Evolutionary conservation across 2,329 filamentous ascomycete genomes (phyloP).

Genomic region (Xylariaceae sp.): DNA sequence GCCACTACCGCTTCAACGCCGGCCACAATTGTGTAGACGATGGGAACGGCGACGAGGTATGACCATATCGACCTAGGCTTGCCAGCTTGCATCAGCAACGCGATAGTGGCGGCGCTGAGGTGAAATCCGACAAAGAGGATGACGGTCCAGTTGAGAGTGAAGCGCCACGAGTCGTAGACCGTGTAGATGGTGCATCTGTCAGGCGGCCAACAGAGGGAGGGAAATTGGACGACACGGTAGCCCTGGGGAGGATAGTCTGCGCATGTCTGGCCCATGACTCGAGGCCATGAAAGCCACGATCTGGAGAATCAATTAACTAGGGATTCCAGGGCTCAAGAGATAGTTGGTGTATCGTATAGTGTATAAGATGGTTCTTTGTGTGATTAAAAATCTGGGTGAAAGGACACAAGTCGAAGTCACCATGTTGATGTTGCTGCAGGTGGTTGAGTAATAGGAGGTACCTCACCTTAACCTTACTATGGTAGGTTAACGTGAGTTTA

Average conservation of each 20-base stretch:
- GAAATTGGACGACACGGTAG: constrained; percentile 69
- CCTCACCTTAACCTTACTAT: too few species aligned
- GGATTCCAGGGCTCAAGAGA: not conserved
- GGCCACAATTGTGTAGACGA: constrained; percentile 65
- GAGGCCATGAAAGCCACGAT: constrained; percentile 12
- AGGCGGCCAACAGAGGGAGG: constrained; percentile 73
- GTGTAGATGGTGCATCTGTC: constrained; percentile 62
- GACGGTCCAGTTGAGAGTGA: constrained; percentile 81
- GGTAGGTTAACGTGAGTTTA: not conserved
- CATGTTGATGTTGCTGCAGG: too few species aligned
- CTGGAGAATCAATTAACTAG: too few species aligned
- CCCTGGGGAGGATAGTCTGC: constrained; percentile 38
- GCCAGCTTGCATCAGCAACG: constrained; percentile 63
- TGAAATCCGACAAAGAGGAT: constrained; percentile 74
- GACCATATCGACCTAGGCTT: constrained; percentile 50
- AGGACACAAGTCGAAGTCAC: too few species aligned
- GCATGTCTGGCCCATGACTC: constrained; percentile 21
- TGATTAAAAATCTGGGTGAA: not conserved
- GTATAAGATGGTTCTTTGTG: not conserved
- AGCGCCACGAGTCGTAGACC: constrained; percentile 75
- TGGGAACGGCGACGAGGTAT: constrained; percentile 65
- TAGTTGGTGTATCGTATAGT: not conserved
- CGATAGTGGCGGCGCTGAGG: constrained; percentile 63
- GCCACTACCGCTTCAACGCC: constrained; percentile 72
- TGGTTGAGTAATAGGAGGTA: too few species aligned